Evolutionary conservation across 129 eudicot species (phyloP), one percentile per base, ranked within the genome.

Genomic region (Chrysanthemum seticuspe): DNA sequence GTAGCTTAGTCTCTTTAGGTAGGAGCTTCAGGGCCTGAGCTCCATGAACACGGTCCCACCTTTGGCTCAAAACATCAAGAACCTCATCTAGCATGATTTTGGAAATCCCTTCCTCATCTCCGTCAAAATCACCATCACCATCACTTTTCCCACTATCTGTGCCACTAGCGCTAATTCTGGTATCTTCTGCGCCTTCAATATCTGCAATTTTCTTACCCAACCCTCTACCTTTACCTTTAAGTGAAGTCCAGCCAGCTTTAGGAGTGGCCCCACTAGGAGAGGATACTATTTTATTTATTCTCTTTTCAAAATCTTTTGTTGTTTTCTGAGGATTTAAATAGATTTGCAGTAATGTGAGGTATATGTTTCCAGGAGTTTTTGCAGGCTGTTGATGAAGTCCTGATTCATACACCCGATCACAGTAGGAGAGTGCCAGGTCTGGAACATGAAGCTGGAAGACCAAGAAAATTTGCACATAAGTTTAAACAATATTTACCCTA

Each of bases 141-240:
- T 92, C 98, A 79, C 99, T 95, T 76, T 85, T 95, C 21, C 97
- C 94, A 74, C 97, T 90, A 69, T 95, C 99, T 4, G 97, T 86
- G 72, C 89, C 80, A 77, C 93, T 88, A 40, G 81, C 87, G 73
- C 89, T 91, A 75, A 85, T 66, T 77, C 89, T 87, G 36, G 76
- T 25, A 83, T 88, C 96, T 76, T 85, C 99, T 70, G 96, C 96
- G 44, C 92, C 91, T 73, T 83, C 99, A 23, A 95, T 91, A 83
- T 90, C 96, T 47, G 97, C 99, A 70, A 90, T 88, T 73, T 90
- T 95, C 80, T 84, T 90, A 40, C 86, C 78, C 18, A 71, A 78
- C 44, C 91, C 85, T 67, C 83, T 85, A 44, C 68, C 82, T 85
- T 76, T 95, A 23, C 74, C 78, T 83, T 85, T 95, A 23, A 34